Evolutionary conservation across 2,329 filamentous ascomycete species (phyloP).

Genomic region (Thermothelomyces thermophilus): DNA sequence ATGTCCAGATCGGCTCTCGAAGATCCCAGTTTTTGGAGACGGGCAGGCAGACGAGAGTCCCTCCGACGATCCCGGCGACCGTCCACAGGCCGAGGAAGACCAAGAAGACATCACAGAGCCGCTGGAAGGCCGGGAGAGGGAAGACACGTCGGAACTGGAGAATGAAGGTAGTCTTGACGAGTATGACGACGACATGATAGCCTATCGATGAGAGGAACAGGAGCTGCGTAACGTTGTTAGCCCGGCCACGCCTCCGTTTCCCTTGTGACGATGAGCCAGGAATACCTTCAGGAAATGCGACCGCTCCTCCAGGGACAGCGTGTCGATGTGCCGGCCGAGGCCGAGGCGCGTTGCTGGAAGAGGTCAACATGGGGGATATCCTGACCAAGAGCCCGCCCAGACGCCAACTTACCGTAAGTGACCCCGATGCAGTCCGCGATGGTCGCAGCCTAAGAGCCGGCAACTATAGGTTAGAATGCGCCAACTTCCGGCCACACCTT

Average conservation of each 20-base stretch:
- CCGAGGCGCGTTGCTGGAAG: not conserved
- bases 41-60: slow-evolving; percentile 29
- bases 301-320: not conserved
- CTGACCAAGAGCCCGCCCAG: no score
- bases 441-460: not conserved
- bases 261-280: not conserved
- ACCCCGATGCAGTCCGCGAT: not conserved
- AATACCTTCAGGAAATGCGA: not conserved
- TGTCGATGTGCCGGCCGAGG: slow-evolving; percentile 4
- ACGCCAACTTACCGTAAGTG: not conserved
- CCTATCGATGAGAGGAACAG: slow-evolving; percentile 1
- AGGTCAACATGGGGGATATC: no score
- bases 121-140: slow-evolving; percentile 28
- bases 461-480: no score
- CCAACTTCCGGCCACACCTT: no score
- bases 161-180: slow-evolving; percentile 32
- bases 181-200: slow-evolving; percentile 30
- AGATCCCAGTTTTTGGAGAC: slow-evolving; percentile 7
- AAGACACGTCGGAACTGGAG: slow-evolving; percentile 33
- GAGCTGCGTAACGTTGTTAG: not conserved
- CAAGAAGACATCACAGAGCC: slow-evolving; percentile 27
- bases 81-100: slow-evolving; percentile 30
- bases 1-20: not conserved
- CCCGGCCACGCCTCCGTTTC: not conserved
- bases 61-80: slow-evolving; percentile 29